These are phyloP conservation scores for Auxenochlorella protothecoides DNA, from an alignment of 139 green algal genomes.

Conservation along the genomic window DNA sequence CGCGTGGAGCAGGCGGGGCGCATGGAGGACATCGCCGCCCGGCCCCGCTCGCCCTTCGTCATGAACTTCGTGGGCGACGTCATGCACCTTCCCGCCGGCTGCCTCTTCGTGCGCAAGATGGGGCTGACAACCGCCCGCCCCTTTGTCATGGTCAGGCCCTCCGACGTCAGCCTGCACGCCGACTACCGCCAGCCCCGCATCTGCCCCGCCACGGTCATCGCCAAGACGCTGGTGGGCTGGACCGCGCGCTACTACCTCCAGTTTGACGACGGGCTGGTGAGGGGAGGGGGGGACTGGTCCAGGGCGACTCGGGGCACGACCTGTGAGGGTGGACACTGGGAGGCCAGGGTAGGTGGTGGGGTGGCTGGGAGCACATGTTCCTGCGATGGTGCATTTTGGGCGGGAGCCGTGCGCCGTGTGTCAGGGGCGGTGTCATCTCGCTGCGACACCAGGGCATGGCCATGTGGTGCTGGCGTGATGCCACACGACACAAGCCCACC, in stretches of 20 bases:
- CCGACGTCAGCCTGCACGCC: constrained; percentile 36
- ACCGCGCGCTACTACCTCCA: constrained; percentile 51
- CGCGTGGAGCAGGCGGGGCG: constrained; percentile 53
- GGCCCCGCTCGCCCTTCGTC: constrained; percentile 66
- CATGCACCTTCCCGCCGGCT: constrained; percentile 42
- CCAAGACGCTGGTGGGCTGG: constrained; percentile 51
- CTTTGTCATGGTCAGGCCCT: constrained; percentile 58
- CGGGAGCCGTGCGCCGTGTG: too few relatives aligned
- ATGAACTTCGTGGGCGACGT: constrained; percentile 74
- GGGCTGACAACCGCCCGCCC: constrained; percentile 40
- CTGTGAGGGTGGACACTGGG: too few relatives aligned
- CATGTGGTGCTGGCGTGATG: too few relatives aligned
- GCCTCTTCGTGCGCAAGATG: constrained; percentile 37
- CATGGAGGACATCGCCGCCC: constrained; percentile 40
- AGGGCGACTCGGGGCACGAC: too few relatives aligned
- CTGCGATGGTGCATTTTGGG: too few relatives aligned
- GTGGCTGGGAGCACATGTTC: too few relatives aligned
- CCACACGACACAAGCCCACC: too few relatives aligned
- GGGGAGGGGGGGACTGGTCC: background rate
- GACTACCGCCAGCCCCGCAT: constrained; percentile 1
- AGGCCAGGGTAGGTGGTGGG: too few relatives aligned
- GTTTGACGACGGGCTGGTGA: constrained; percentile 65
- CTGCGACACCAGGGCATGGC: too few relatives aligned
- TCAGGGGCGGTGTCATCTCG: too few relatives aligned
- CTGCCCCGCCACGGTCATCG: constrained; percentile 40